Evolutionary conservation across 257 asterid species (phyloP), one percentile per base, ranked within the genome.

Genomic region (Scutellaria minor): DNA sequence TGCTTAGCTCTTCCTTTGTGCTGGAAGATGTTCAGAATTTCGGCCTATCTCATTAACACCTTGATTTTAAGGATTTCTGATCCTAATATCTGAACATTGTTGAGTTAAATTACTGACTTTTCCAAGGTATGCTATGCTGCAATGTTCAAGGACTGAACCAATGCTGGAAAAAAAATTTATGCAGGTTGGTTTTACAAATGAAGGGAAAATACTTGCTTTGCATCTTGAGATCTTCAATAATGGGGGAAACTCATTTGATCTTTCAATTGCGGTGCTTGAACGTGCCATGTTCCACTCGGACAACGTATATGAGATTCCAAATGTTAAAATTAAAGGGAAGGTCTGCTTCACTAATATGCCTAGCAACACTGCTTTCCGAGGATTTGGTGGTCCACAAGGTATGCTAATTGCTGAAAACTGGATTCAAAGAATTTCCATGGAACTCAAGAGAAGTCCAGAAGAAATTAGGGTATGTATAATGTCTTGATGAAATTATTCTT

Each of bases 301-400:
- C 71, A 94, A 91, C 69, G 97, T 91, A 10, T 94, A 94, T 73
- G 97, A 91, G 80, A 91, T 94, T 66, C 97, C 99, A 7, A 89
- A 94, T 83, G 69, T 94, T 62, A 85, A 88, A 68, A 56, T 94
- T 72, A 85, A 66, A 20, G 99, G 98, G 72, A 88, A 75, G 82
- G 97, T 88, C 13, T 91, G 97, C 85, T 94, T 86, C 83, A 94
- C 99, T 60, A 94, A 94, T 84, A 65, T 88, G 35, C 89, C 97
- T n/a, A 94, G 99, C 79, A 94, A 94, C 71, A 94, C 99, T 54
- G 99, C 99, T 75, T 94, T 94, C 68, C 87, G 99, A 74, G 99
- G 99, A 52, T 94, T 91, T 78, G 99, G 99, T 66, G 99, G 97
- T 54, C 99, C 99, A 13, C 99, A 94, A 81, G 97, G 97, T 67